Percentiles rank a stretch among this genome's conserved stretches.
Evolutionary conservation across 805 yeast species (phyloP).

Genomic region (Brettanomyces anomalus): DNA sequence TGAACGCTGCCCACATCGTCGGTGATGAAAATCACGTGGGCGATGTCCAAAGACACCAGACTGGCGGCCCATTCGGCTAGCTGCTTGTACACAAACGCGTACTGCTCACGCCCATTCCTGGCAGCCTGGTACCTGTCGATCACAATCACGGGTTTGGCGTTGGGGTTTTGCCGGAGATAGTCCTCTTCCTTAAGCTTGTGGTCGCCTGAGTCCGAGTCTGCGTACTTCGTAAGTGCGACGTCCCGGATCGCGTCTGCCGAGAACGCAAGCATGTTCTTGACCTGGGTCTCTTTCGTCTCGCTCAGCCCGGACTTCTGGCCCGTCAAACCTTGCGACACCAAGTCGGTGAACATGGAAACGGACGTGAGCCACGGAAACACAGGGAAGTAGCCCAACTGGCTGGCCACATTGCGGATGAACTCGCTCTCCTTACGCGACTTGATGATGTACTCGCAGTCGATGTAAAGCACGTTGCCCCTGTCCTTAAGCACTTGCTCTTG

Average conservation of each 20-base stretch:
- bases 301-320: slow-evolving; percentile 91
- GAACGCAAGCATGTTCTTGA: slow-evolving; percentile 69
- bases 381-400: slow-evolving; percentile 84
- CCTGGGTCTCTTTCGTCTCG: slow-evolving; percentile 73
- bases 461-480: slow-evolving; percentile 51
- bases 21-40: slow-evolving; percentile 84
- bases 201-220: slow-evolving; percentile 18
- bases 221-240: slow-evolving; percentile 42
- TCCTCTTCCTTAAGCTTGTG: slow-evolving; percentile 56
- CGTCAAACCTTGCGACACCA: slow-evolving; percentile 81
- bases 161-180: slow-evolving; percentile 77
- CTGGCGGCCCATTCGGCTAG: slow-evolving; percentile 86
- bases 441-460: slow-evolving; percentile 72
- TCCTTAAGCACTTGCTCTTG: slow-evolving; percentile 53
- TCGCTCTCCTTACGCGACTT: slow-evolving; percentile 68
- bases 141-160: slow-evolving; percentile 75
- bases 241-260: slow-evolving; percentile 67
- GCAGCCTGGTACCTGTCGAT: slow-evolving; percentile 59
- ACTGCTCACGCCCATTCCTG: slow-evolving; percentile 44
- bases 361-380: slow-evolving; percentile 88
- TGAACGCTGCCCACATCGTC: slow-evolving; percentile 75
- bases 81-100: slow-evolving; percentile 60
- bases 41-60: slow-evolving; percentile 66
- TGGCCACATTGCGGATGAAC: slow-evolving; percentile 59
- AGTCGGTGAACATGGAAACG: slow-evolving; percentile 68